These are phyloP conservation scores for Casuarina cunninghamiana DNA, from an alignment of 306 rosid genomes.

Conservation along the genomic window DNA sequence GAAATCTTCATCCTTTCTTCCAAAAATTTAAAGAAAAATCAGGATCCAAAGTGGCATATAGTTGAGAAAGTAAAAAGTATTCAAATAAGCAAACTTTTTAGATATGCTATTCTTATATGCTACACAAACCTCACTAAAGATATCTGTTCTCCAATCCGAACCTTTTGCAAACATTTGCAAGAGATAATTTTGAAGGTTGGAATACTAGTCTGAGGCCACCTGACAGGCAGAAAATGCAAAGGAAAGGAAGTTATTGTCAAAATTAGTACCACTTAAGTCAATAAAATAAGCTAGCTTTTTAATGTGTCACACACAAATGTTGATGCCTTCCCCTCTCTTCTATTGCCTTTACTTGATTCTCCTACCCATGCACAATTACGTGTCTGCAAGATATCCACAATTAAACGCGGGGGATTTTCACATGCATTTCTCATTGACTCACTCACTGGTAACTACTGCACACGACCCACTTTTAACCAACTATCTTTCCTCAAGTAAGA, in stretches of 20 bases:
- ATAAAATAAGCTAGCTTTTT: background rate
- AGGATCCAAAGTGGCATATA: slow-evolving; percentile 33
- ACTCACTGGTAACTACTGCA: background rate
- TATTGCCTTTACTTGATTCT: background rate
- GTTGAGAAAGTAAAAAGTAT: slow-evolving; percentile 4
- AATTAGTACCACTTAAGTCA: background rate
- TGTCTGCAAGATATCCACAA: background rate
- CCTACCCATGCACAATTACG: background rate
- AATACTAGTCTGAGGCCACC: slow-evolving; percentile 87
- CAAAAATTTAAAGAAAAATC: slow-evolving; percentile 54
- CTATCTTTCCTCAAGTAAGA: background rate
- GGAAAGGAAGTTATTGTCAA: slow-evolving; percentile 9
- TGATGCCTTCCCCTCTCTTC: background rate
- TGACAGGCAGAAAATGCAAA: slow-evolving; percentile 38
- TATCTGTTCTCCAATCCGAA: slow-evolving; percentile 69
- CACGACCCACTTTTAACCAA: background rate
- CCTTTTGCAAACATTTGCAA: slow-evolving; percentile 64
- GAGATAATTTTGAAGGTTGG: slow-evolving; percentile 72
- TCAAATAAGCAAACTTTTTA: background rate
- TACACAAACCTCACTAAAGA: slow-evolving; percentile 77
- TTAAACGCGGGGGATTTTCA: background rate
- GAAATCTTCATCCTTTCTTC: slow-evolving; percentile 92
- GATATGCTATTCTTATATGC: slow-evolving; percentile 8
- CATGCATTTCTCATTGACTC: background rate
- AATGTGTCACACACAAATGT: background rate